phyloP scores from a whole-genome alignment of 1,284 basidiomycete species.

The Moesziomyces sp. region DNA sequence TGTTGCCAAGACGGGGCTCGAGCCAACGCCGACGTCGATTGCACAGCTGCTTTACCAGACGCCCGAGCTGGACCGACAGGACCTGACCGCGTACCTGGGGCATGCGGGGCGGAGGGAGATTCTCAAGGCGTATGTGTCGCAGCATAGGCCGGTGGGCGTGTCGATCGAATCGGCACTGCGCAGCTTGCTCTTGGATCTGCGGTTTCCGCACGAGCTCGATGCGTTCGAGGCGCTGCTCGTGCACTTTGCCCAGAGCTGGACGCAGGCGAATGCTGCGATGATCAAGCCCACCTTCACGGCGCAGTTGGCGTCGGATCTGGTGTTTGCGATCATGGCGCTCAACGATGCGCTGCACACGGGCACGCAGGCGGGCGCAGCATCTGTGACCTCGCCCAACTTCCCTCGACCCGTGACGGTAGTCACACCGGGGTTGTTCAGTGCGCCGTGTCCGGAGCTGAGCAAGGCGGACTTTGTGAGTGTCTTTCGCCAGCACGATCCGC shows the following conservation, averaged over 20 bases:
- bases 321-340: conserved; percentile 85
- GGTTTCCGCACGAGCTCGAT: conserved; percentile 77
- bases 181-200: conserved; percentile 80
- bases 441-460: conserved; percentile 26
- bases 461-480: conserved; percentile 50
- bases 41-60: conserved; percentile 86
- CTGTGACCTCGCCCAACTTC: conserved; percentile 26
- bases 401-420: conserved; percentile 20
- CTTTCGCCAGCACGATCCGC: conserved; percentile 55
- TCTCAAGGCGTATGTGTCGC: conserved; percentile 84
- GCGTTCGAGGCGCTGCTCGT: conserved; percentile 76
- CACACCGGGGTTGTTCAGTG: conserved; percentile 52
- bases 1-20: conserved; percentile 54
- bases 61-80: conserved; percentile 83
- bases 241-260: conserved; percentile 87
- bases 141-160: conserved; percentile 83
- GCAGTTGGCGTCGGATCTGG: conserved; percentile 72
- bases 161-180: conserved; percentile 89
- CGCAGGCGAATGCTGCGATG: conserved; percentile 77
- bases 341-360: conserved; percentile 72
- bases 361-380: conserved; percentile 7
- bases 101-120: conserved; percentile 76
- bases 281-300: conserved; percentile 52
- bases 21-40: conserved; percentile 71
- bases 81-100: conserved; percentile 83